Evolutionary conservation across 2,329 filamentous ascomycete species (phyloP), one percentile per base, ranked within the genome.

Genomic region (Colletotrichum truncatum): DNA sequence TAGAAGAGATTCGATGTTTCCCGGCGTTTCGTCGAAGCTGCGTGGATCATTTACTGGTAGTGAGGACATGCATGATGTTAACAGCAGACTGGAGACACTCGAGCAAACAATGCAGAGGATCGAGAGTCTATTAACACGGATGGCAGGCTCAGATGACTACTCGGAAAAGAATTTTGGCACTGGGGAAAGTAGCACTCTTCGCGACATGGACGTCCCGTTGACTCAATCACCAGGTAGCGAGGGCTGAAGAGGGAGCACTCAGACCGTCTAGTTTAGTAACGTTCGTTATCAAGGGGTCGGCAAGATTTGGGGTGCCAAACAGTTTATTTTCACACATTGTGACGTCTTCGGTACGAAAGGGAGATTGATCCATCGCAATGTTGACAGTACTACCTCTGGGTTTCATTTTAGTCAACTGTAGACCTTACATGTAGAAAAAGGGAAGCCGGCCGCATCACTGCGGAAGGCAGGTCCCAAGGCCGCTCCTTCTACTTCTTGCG

Each of bases 1-100:
- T 48, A 80, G 86, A 34, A 79, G 86, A 48, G 86, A 89, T 74
- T 88, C 86, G 38, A 86, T 87, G 66, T 87, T 86, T 63, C 85
- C 84, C 0, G 82, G 83, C 1, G 75, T 87, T 12, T 74, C 78
- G 32, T 80, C 82, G 52, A 85, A 87, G 73, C 73, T 88, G 66
- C 80, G 81, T 25, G 77, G 78, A 1, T 82, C 85, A 6, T 78
- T 87, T 62, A 76, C 78, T 28, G 84, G 85, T 26, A 76, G 79
- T 11, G 77, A 81, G 36, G 84, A 84, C 58, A 73, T 78, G 16
- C 80, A 78, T 11, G 78, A 80, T n/a, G 73, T 87, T 48, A 73
- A 76, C 0, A 72, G 73, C 23, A 78, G 84, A 49, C 71, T 89
- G 32, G 80, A 79, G 34, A 75, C 77, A 7, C 79, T 89, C 69